phyloP scores from a whole-genome alignment of 2,329 filamentous ascomycete genomes.

The Penicillium hesseltinei region DNA sequence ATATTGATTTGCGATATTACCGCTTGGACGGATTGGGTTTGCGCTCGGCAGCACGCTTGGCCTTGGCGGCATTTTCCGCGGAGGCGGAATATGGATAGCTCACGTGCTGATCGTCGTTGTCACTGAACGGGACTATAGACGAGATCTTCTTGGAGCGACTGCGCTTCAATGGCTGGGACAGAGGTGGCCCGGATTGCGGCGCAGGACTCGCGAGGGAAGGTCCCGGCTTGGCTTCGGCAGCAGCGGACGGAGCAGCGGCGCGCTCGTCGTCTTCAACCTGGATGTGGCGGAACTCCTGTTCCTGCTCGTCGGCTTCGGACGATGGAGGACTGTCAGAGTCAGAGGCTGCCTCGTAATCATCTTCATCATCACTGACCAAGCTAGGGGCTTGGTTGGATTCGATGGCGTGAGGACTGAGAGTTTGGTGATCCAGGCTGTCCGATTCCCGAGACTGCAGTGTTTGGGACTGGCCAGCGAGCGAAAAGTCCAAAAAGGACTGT shows the following conservation, averaged over 20 bases:
- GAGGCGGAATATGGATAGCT: conserved; percentile 39
- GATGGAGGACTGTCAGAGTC: conserved; percentile 58
- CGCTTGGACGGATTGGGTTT: conserved; percentile 22
- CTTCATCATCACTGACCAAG: conserved; percentile 71
- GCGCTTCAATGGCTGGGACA: conserved; percentile 34
- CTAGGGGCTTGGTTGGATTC: conserved; percentile 75
- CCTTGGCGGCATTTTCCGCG: conserved; percentile 30
- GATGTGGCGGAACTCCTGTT: conserved; percentile 46
- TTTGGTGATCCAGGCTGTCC: conserved; percentile 48
- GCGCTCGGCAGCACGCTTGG: conserved; percentile 27
- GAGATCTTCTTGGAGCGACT: conserved; percentile 33
- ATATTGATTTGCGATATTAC: background rate
- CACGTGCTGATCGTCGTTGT: conserved; percentile 36
- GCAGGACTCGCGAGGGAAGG: conserved; percentile 32
- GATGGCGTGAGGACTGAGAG: conserved; percentile 67
- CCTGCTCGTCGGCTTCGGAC: conserved; percentile 54
- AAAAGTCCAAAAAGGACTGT: conserved; percentile 29
- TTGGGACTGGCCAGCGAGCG: conserved; percentile 46
- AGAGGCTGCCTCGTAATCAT: conserved; percentile 69
- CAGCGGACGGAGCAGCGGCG: conserved; percentile 33
- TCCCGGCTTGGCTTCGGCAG: conserved; percentile 35
- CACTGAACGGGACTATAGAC: conserved; percentile 26
- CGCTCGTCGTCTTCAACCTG: conserved; percentile 49
- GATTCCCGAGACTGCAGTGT: conserved; percentile 38
- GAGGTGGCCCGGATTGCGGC: conserved; percentile 23